Evolutionary conservation across 2,329 filamentous ascomycete species (phyloP).

Genomic region (Pseudogymnoascus pannorum): DNA sequence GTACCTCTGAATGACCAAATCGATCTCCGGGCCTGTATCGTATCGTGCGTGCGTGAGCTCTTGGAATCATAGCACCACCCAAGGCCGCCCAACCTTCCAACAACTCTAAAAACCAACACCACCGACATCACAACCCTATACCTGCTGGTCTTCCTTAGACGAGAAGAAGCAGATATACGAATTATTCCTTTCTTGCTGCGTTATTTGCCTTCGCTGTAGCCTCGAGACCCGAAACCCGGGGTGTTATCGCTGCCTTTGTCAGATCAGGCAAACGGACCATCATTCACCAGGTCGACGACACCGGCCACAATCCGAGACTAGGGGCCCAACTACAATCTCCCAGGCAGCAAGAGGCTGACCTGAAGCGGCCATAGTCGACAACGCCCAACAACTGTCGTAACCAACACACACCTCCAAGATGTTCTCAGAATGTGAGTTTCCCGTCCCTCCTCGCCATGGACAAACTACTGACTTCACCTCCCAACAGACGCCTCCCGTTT

Average conservation of each 20-base stretch:
- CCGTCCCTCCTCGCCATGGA: background rate
- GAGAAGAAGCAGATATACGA: background rate
- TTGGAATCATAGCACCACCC: constrained; percentile 2
- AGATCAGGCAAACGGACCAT: constrained; percentile 6
- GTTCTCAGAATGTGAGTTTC: constrained; percentile 80
- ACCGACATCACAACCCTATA: background rate
- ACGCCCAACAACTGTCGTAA: background rate
- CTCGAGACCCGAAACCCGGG: constrained; percentile 1
- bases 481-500: constrained; percentile 85
- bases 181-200: background rate
- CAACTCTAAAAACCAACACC: background rate
- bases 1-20: constrained; percentile 8
- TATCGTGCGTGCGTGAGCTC: background rate
- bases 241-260: background rate
- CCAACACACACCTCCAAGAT: constrained; percentile 36
- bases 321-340: background rate
- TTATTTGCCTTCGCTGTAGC: background rate
- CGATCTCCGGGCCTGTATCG: background rate
- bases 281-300: constrained; percentile 3
- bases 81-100: background rate
- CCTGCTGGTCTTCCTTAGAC: background rate
- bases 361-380: constrained; percentile 4
- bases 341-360: constrained; percentile 5
- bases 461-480: constrained; percentile 15
- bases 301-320: background rate